phyloP scores from a whole-genome alignment of 140 eudicot species.

The Cichorium intybus region DNA sequence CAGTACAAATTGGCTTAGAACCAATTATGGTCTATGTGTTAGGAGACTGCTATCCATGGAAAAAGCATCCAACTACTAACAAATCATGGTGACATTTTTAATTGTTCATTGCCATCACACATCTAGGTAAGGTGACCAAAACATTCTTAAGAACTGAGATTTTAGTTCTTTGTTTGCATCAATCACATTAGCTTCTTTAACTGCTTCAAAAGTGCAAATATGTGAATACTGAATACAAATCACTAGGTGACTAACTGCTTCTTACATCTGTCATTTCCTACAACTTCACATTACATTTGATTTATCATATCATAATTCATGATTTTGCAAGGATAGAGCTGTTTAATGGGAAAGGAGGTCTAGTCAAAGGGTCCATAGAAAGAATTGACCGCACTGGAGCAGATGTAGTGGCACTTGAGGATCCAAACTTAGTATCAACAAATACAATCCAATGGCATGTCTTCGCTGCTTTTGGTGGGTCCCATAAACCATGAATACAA shows the following conservation, averaged over 20 bases:
- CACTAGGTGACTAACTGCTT: neutral
- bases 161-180: neutral
- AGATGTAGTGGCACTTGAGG: slow-evolving; percentile 65
- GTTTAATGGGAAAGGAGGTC: slow-evolving; percentile 88
- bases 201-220: neutral
- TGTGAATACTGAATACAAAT: neutral
- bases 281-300: neutral
- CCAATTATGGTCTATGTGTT: too few species aligned
- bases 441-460: slow-evolving; percentile 78
- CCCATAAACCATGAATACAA: slow-evolving; percentile 1
- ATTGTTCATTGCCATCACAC: neutral
- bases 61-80: too few species aligned
- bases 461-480: slow-evolving; percentile 87
- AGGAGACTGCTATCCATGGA: too few species aligned
- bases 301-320: slow-evolving; percentile 13
- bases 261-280: too few species aligned
- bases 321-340: slow-evolving; percentile 81
- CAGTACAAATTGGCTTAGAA: too few species aligned
- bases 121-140: neutral
- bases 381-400: slow-evolving; percentile 76
- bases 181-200: neutral
- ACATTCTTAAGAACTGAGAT: neutral
- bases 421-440: slow-evolving; percentile 49
- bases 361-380: slow-evolving; percentile 73
- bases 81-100: too few species aligned